Percentiles rank a stretch among this genome's conserved stretches.
These are phyloP conservation scores for Stagonosporopsis rhizophila DNA, from an alignment of 2,329 filamentous ascomycete genomes.

Conservation along the genomic window DNA sequence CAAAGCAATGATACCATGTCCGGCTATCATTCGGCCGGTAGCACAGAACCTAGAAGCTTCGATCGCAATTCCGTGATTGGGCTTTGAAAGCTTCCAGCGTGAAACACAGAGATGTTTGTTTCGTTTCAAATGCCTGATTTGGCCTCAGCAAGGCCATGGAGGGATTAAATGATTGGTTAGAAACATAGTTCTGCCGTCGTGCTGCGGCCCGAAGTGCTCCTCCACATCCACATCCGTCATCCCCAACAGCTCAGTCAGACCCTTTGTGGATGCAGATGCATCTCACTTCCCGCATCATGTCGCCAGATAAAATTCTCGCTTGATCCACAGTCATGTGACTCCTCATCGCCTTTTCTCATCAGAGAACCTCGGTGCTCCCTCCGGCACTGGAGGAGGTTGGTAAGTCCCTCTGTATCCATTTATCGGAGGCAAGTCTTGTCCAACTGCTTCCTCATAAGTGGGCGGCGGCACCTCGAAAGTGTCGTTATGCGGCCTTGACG, in stretches of 20 bases:
- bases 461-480: constrained; percentile 68
- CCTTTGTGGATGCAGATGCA: background rate
- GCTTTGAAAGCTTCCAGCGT: constrained; percentile 8
- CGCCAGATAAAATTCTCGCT: constrained; percentile 4
- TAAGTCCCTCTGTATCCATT: constrained; percentile 75
- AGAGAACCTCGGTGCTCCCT: constrained; percentile 46
- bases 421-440: constrained; percentile 76
- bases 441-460: constrained; percentile 93
- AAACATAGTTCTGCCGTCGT: constrained; percentile 18
- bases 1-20: constrained; percentile 10
- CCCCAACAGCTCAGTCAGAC: constrained; percentile 11
- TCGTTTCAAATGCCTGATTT: constrained; percentile 22
- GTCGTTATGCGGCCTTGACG: constrained; percentile 13
- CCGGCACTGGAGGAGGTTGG: constrained; percentile 51
- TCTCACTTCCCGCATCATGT: background rate
- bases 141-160: constrained; percentile 25
- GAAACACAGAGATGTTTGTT: constrained; percentile 17
- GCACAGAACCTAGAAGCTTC: constrained; percentile 11
- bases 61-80: constrained; percentile 4
- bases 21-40: constrained; percentile 16
- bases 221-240: constrained; percentile 19
- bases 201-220: constrained; percentile 18
- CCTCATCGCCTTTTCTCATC: constrained; percentile 47
- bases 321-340: constrained; percentile 13
- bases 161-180: constrained; percentile 26